Conservation (phyloP, 495 filamentous ascomycete species). For the Ascodesmis nigricans region DNA sequence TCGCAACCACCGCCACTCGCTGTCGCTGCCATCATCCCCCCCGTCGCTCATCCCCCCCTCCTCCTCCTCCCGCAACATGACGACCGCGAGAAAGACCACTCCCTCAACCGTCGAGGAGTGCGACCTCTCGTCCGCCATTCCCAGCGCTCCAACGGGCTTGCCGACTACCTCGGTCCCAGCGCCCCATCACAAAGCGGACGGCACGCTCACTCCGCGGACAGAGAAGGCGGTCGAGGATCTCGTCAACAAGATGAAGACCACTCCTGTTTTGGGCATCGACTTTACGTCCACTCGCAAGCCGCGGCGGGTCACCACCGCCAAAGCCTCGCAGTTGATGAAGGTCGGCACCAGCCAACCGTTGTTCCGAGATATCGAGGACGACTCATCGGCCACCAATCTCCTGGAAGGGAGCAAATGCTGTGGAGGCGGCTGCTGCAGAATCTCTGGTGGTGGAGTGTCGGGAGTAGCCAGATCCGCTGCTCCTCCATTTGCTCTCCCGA, state of each 20-base stretch:
- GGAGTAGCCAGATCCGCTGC: constrained; percentile 30
- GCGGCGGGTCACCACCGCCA: constrained; percentile 15
- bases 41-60: constrained; percentile 5
- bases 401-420: constrained; percentile 53
- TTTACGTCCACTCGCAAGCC: constrained; percentile 25
- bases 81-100: constrained; percentile 6
- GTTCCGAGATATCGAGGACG: constrained; percentile 7
- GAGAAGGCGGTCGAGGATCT: constrained; percentile 18
- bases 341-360: constrained; percentile 22
- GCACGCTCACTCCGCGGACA: neutral
- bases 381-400: constrained; percentile 20
- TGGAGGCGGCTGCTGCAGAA: constrained; percentile 75
- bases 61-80: constrained; percentile 1
- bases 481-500: constrained; percentile 45
- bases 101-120: constrained; percentile 1
- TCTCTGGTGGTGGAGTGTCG: constrained; percentile 5
- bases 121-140: constrained; percentile 1
- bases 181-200: neutral
- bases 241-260: constrained; percentile 23
- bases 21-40: neutral
- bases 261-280: constrained; percentile 20
- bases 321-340: constrained; percentile 8
- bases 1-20: too few relatives aligned
- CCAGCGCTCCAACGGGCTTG: neutral
- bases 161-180: constrained; percentile 6